Percentiles rank a stretch among this genome's conserved stretches.
Conservation (phyloP, 805 yeast genomes). For the Candida xyloterini region DNA sequence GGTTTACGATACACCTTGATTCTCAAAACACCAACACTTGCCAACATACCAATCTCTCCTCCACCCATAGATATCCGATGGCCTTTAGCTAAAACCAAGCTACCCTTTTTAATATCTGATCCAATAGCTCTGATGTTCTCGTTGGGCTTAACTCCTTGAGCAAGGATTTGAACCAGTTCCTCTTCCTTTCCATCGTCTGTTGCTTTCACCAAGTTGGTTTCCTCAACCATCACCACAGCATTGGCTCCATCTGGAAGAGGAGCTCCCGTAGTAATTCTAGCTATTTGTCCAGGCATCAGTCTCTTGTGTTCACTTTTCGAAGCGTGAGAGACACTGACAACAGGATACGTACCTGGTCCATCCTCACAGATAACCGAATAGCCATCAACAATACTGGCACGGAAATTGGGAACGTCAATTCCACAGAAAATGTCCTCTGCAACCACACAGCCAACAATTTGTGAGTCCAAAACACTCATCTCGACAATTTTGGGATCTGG, state of each 20-base stretch:
- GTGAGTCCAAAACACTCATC: slow-evolving; percentile 28
- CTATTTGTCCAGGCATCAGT: slow-evolving; percentile 34
- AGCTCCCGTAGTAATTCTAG: slow-evolving; percentile 55
- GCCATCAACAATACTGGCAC: slow-evolving; percentile 58
- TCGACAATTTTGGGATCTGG: slow-evolving; percentile 28
- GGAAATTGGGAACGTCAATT: slow-evolving; percentile 43
- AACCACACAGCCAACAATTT: slow-evolving; percentile 36
- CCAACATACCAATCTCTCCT: slow-evolving; percentile 49
- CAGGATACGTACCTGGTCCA: slow-evolving; percentile 44
- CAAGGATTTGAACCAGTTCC: slow-evolving; percentile 37
- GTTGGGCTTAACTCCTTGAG: slow-evolving; percentile 35
- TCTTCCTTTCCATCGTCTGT: slow-evolving; percentile 43
- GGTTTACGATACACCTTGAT: slow-evolving; percentile 43
- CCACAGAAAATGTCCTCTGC: slow-evolving; percentile 42
- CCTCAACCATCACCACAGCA: slow-evolving; percentile 55
- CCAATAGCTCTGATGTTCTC: slow-evolving; percentile 50
- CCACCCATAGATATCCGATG: slow-evolving; percentile 39
- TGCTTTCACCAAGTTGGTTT: slow-evolving; percentile 38
- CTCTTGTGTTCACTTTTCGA: slow-evolving; percentile 21
- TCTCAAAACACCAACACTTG: slow-evolving; percentile 42
- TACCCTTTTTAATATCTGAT: slow-evolving; percentile 43
- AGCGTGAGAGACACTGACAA: slow-evolving; percentile 43
- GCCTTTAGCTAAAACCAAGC: slow-evolving; percentile 36
- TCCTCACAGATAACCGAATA: slow-evolving; percentile 47
- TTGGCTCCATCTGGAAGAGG: slow-evolving; percentile 53